Evolutionary conservation across 192 early-diverging fungal species (phyloP).

Genomic region (Diversispora epigaea): DNA sequence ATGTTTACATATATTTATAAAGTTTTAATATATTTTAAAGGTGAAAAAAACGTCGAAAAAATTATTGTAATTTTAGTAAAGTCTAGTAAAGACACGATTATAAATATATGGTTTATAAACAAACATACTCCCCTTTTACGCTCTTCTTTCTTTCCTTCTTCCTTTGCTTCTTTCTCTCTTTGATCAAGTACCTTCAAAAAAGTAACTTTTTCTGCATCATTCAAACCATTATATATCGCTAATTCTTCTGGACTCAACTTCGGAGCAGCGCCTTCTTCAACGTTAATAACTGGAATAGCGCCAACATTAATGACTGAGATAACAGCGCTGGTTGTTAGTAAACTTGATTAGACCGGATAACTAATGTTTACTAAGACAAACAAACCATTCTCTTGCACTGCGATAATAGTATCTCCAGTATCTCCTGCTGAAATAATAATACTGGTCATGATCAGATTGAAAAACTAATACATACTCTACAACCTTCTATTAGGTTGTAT

Average conservation of each 20-base stretch:
- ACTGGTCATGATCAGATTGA: constrained; percentile 18
- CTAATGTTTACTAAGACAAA: constrained; percentile 29
- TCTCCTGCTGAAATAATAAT: constrained; percentile 25
- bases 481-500: constrained; percentile 30
- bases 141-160: constrained; percentile 15
- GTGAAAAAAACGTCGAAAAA: constrained; percentile 25
- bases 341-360: constrained; percentile 28
- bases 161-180: constrained; percentile 3
- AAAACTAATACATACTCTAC: constrained; percentile 29
- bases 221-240: constrained; percentile 6
- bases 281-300: constrained; percentile 18
- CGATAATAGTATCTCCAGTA: constrained; percentile 13
- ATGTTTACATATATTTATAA: no score
- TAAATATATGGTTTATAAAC: constrained; percentile 28
- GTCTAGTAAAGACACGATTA: constrained; percentile 20
- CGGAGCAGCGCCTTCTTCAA: constrained; percentile 12
- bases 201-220: constrained; percentile 6
- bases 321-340: constrained; percentile 13
- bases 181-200: constrained; percentile 25
- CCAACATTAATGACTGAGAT: no score
- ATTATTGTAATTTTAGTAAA: constrained; percentile 26
- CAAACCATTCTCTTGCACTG: constrained; percentile 26
- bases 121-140: constrained; percentile 27
- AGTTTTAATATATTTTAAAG: constrained; percentile 24
- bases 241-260: constrained; percentile 28